Evolutionary conservation across 179 eudicot species (phyloP).

Genomic region (Corrigiola litoralis): DNA sequence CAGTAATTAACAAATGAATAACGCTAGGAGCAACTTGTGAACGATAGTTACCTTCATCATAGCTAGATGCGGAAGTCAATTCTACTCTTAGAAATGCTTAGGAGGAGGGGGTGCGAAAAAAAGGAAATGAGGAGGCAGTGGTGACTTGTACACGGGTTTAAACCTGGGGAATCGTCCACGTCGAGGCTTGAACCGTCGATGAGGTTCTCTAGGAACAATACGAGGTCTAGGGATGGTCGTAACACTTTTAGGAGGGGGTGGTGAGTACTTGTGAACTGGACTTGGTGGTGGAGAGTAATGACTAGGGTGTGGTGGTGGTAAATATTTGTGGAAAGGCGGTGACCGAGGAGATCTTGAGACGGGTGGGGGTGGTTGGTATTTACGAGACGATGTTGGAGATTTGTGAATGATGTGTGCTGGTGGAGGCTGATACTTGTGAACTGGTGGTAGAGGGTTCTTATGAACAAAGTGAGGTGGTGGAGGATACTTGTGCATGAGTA

Average conservation of each 20-base stretch:
- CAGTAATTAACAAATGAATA: too few species aligned
- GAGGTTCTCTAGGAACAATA: conserved; percentile 3
- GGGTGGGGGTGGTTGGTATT: not conserved
- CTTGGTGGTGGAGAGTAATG: not conserved
- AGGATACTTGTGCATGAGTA: not conserved
- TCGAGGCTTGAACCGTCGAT: not conserved
- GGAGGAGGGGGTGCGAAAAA: conserved; percentile 22
- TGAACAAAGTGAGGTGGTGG: not conserved
- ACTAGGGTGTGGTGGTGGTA: not conserved
- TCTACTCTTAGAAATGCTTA: not conserved
- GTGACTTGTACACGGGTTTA: conserved; percentile 2
- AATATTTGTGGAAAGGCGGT: not conserved
- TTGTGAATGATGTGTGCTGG: not conserved
- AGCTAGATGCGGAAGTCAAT: not conserved
- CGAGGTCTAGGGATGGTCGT: not conserved
- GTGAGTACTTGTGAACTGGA: not conserved
- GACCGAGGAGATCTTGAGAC: not conserved
- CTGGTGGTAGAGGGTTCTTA: not conserved
- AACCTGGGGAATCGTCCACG: not conserved
- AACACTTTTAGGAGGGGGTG: not conserved
- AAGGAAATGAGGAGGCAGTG: conserved; percentile 17
- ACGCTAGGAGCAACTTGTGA: too few species aligned
- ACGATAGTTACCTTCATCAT: not conserved
- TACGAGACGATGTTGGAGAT: not conserved
- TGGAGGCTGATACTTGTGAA: too few species aligned